Conservation (phyloP, 495 filamentous ascomycete genomes). For the Aspergillus nidulans region DNA sequence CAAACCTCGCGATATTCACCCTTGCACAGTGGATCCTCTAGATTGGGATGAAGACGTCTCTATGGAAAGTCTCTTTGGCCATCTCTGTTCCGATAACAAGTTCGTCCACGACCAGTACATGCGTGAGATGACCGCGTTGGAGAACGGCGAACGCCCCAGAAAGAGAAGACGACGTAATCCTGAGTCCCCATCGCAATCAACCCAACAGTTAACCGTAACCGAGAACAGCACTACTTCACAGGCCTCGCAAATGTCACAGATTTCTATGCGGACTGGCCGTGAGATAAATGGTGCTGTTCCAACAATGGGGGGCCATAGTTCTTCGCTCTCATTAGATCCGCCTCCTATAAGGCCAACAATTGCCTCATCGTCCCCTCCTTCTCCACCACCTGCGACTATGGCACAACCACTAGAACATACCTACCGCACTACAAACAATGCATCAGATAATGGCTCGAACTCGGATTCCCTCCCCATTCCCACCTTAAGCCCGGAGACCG, state of each 20-base stretch:
- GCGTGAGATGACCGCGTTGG: conserved; percentile 26
- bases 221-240: conserved; percentile 7
- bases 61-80: conserved; percentile 65
- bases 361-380: not conserved
- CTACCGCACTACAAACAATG: conserved; percentile 5
- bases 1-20: conserved; percentile 71
- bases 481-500: not conserved
- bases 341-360: not conserved
- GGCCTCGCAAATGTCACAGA: not conserved
- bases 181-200: conserved; percentile 22
- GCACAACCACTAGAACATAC: not conserved
- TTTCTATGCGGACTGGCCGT: not conserved
- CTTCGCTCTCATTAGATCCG: not conserved
- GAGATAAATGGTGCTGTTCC: not conserved
- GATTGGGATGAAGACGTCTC: conserved; percentile 60
- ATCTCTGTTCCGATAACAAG: conserved; percentile 52
- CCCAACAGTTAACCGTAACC: conserved; percentile 15
- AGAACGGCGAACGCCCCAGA: conserved; percentile 17
- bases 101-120: conserved; percentile 70
- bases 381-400: not conserved
- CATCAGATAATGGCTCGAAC: not conserved
- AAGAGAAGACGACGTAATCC: conserved; percentile 26
- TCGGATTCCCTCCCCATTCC: not conserved
- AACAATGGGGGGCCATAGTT: not conserved
- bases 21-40: conserved; percentile 69